Evolutionary conservation across 495 filamentous ascomycete genomes (phyloP), one percentile per base, ranked within the genome.

Genomic region (Ramalina intermedia): DNA sequence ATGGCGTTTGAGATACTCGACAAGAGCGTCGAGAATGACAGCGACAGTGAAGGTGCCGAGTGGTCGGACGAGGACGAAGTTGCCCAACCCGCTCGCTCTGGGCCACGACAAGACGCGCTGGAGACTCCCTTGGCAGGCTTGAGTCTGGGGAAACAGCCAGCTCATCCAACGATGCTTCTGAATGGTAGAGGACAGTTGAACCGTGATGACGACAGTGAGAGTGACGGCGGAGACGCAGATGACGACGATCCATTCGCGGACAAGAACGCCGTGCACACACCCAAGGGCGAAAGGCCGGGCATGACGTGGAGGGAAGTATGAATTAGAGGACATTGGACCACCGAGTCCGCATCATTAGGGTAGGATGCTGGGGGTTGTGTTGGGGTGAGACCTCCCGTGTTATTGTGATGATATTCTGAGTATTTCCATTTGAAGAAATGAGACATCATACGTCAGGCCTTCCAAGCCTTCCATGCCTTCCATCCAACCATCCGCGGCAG

Each of bases 1-100:
- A 94, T 91, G 78, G 82, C 88, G 0, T 99, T 85, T 60, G 91
- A 96, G 63, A 84, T 93, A 44, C 72, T 94, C 21, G 89, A 99
- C 61, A 88, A 91, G 55, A 94, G 91, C 52, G 82, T 96, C 50
- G 89, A 96, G 52, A 87, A 94, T 43, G 91, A 99, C 63, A 94
- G 87, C 56, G 93, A 99, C 60, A 94, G 87, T 44, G 93, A 96
- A 23, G 67, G 72, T 26, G 66, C 71, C 18, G 16, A 67, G 60
- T 51, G 66, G 64, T 66, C 63, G 55, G 76, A 78, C 43, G 77
- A 81, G 43, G 50, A 78, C 20, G 71, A 72, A 23, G 29, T 33
- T 33, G 29, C 29, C 42, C 45, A 27, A 18, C 43, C 51, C 33
- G 14, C 53, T 26, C 37, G 63, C 58, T 23, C 55, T 1, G 37